Base-by-base conservation (phyloP, 257 asterid species). In the Gentiana straminea region DNA sequence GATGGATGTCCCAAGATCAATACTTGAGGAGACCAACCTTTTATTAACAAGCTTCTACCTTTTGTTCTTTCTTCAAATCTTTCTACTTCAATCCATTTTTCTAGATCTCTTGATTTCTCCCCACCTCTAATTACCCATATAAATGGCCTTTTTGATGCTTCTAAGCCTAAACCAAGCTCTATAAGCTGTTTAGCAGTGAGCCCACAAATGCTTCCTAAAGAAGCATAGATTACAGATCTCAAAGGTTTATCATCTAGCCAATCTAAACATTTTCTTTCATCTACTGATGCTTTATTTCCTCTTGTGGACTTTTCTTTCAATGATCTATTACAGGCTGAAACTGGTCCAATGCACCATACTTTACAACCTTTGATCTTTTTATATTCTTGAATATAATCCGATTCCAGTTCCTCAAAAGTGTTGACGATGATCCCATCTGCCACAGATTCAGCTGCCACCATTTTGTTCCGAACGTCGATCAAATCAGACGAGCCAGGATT, bases 21-120 rank as follows among this genome's bases (percentile, higher is more conserved):
- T 1, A 86, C 77, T 53, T 89, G 97, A 7, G 97, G 97, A 0
- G 95, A 90, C 97, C 97, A 89, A 1, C 94, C 97, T 55, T 76
- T 67, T 45, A 89, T 78, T 73, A 89, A 6, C 48, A 86, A 68
- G 1, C 95, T 88, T 57, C 70, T 70, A 7, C 86, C 93, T 49
- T 56, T 1, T 0, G 71, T 47, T 66, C 84, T 69, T 58, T 84
- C 80, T 65, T 84, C 95, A 47, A 86, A 86, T 24, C 59, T 55
- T 35, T 70, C 87, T 36, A 72, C 76, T 53, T n/a, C 2, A 51
- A 86, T 37, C 96, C 94, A 84, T 46, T 73, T 75, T 35, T 78
- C 85, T 43, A 89, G 35, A 46, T 82, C 89, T 3, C 66, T 65
- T 5, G 64, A 71, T 24, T 64, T 67, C 34, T 73, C 73, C 4